phyloP scores from a whole-genome alignment of 192 early-diverging fungal genomes.

The Rhizophagus sp. region DNA sequence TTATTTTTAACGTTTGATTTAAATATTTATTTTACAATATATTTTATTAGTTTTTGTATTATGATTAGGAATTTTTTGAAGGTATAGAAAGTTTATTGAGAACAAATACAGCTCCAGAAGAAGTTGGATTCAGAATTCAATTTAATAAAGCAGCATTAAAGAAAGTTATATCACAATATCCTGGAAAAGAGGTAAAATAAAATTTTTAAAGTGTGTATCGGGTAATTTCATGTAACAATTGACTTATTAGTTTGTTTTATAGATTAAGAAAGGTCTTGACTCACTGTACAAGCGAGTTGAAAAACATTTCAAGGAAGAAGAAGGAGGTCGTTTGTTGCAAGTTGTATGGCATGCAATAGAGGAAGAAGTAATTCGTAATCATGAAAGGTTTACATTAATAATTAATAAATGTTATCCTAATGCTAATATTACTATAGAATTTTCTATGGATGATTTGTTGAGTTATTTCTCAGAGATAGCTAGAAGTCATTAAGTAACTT shows the following conservation, averaged over 20 bases:
- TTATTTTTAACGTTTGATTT: not conserved
- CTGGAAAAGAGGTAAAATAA: slow-evolving; percentile 71
- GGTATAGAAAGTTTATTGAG: slow-evolving; percentile 87
- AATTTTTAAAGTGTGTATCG: slow-evolving; percentile 1
- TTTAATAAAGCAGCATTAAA: slow-evolving; percentile 83
- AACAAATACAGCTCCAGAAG: slow-evolving; percentile 70
- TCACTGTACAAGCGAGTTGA: slow-evolving; percentile 88
- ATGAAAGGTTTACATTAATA: slow-evolving; percentile 79
- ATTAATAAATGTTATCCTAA: slow-evolving; percentile 88
- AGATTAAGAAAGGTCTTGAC: slow-evolving; percentile 80
- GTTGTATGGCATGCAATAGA: slow-evolving; percentile 92
- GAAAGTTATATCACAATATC: slow-evolving; percentile 83
- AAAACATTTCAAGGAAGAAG: slow-evolving; percentile 90
- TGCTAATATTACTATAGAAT: slow-evolving; percentile 77
- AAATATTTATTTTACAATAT: not conserved
- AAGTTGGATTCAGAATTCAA: slow-evolving; percentile 79
- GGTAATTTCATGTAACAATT: not conserved
- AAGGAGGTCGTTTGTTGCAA: slow-evolving; percentile 75
- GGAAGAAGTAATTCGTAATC: slow-evolving; percentile 78
- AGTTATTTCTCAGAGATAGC: slow-evolving; percentile 72
- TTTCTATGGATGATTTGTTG: slow-evolving; percentile 79
- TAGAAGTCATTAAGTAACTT: slow-evolving; percentile 45
- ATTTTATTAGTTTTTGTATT: not conserved
- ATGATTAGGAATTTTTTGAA: slow-evolving; percentile 89
- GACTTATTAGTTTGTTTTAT: not conserved